Evolutionary conservation across 441 rosid species (phyloP), one percentile per base, ranked within the genome.

Genomic region (Arabidopsis lyrata): DNA sequence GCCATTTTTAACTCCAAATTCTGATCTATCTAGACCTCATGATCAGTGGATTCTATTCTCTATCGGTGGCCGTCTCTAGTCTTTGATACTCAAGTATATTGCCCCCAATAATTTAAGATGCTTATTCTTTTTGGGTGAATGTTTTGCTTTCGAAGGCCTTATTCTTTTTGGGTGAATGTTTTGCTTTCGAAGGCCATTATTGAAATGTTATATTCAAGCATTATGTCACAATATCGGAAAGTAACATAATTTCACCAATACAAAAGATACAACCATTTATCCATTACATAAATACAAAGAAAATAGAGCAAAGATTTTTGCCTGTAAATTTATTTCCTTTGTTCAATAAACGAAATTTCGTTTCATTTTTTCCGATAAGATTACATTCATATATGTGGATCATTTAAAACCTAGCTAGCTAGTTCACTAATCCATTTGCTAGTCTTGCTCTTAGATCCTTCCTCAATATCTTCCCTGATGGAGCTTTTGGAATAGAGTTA

Each of bases 381-480:
- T 20, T 14, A 16, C 68, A 39, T 38, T 24, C 32, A 12, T 18
- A 14, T 42, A 35, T 3, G 6, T 13, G 65, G 34, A 13, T 60
- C 9, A 34, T 34, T 4, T 10, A 34, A 3, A 60, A 11, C 14
- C 18, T 38, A 24, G 27, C 31, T 39, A 39, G 27, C 31, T 39
- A 22, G 34, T 7, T 60, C 48, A 22, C 22, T 15, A 73, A 34
- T 27, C 80, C 82, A 52, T 68, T 65, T 1, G 78, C 75, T 58
- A 85, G 5, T 68, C 68, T 81, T 41, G 80, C 81, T 78, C 85
- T 81, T 34, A 85, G 71, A 35, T 81, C 85, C 55, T 85, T 85
- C 66, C 88, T 85, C 80, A 83, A 54, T 38, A 85, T 85, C 68
- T 85, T 85, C 13, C 88, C 88, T 3, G 88, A 85, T 20, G 86